phyloP scores from a whole-genome alignment of 805 yeast species.

The Spathaspora arborariae region DNA sequence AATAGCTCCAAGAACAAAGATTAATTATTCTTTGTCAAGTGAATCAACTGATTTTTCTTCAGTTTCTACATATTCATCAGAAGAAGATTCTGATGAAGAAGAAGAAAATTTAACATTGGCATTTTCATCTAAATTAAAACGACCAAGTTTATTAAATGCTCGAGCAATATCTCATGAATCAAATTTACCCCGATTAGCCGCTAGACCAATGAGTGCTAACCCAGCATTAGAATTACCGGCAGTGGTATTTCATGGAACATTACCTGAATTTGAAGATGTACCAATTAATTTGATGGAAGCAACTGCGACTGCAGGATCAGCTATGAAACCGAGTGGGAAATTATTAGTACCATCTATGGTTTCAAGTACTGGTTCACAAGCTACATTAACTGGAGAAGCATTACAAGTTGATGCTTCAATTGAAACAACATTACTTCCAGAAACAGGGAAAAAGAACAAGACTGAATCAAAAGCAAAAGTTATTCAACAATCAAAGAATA shows the following conservation, averaged over 20 bases:
- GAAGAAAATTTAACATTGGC: constrained; percentile 43
- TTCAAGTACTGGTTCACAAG: constrained; percentile 3
- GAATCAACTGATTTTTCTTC: constrained; percentile 4
- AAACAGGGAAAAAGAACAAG: neutral
- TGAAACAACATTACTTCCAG: neutral
- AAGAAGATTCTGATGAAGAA: constrained; percentile 18
- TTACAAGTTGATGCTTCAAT: neutral
- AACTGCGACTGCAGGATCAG: constrained; percentile 15
- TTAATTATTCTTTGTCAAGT: constrained; percentile 9
- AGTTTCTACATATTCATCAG: neutral
- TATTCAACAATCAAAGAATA: neutral
- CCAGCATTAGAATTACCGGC: constrained; percentile 11
- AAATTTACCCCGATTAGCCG: constrained; percentile 30
- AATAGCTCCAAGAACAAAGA: constrained; percentile 16
- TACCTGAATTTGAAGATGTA: constrained; percentile 38
- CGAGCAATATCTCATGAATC: constrained; percentile 42
- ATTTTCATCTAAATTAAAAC: constrained; percentile 38
- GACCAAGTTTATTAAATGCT: constrained; percentile 32
- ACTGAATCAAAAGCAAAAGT: neutral
- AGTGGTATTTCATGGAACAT: constrained; percentile 21
- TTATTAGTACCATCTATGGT: neutral
- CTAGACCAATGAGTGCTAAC: constrained; percentile 3
- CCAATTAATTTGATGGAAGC: constrained; percentile 34
- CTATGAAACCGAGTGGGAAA: neutral
- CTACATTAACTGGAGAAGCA: constrained; percentile 4